Conservation (phyloP, 73 alveolate species). For the Paramecium biaurelia region DNA sequence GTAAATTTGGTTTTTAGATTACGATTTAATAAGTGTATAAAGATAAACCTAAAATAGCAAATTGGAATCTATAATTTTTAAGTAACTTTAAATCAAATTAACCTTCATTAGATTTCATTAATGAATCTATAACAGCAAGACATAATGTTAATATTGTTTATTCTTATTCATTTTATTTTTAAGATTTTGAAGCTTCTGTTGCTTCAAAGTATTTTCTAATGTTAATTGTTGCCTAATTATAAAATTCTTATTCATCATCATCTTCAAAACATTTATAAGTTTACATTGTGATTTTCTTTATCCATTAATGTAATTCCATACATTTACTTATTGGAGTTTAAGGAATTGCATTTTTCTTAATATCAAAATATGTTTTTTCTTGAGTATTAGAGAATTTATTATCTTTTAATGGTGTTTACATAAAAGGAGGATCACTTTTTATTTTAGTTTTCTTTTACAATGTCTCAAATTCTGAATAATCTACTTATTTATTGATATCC, state of each 20-base stretch:
- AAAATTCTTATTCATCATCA: background rate
- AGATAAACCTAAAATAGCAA: background rate
- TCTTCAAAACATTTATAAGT: background rate
- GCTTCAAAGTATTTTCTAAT: background rate
- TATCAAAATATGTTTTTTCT: conserved; percentile 6
- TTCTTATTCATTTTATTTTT: background rate
- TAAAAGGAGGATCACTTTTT: conserved; percentile 4
- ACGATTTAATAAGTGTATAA: background rate
- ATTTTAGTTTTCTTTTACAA: background rate
- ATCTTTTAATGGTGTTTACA: background rate
- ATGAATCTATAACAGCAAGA: background rate
- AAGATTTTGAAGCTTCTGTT: background rate
- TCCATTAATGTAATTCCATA: conserved; percentile 29
- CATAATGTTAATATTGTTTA: background rate
- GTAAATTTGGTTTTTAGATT: background rate
- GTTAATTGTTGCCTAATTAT: background rate
- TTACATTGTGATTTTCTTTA: background rate
- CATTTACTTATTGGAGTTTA: conserved; percentile 10
- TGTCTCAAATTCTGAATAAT: background rate
- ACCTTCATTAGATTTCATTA: background rate
- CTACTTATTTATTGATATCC: background rate
- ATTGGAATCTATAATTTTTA: background rate
- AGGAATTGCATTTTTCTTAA: background rate
- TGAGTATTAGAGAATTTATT: background rate
- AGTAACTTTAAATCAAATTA: background rate